Percentiles rank a stretch among this genome's conserved stretches.
phyloP scores from a whole-genome alignment of 2,329 filamentous ascomycete species.

The Triangularia setosa region DNA sequence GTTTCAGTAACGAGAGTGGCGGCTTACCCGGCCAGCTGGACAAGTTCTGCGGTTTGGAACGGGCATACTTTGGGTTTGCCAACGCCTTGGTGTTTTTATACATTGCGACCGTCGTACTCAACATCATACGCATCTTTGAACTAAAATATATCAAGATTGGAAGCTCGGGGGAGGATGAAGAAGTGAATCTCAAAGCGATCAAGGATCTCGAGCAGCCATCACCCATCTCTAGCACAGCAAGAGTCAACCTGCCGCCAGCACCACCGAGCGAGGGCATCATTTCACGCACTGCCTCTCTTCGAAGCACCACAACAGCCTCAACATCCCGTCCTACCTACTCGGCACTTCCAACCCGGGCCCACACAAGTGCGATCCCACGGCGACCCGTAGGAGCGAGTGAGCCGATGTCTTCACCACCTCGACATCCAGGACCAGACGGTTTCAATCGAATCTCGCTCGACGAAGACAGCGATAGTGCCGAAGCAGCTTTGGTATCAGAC shows the following conservation, averaged over 20 bases:
- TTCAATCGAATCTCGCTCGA: conserved; percentile 17
- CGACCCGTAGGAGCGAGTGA: conserved; percentile 15
- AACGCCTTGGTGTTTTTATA: conserved; percentile 29
- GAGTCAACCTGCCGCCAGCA: conserved; percentile 7
- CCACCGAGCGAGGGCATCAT: conserved; percentile 28
- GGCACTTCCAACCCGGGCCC: not conserved
- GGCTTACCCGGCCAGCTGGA: conserved; percentile 29
- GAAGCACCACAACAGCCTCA: conserved; percentile 23
- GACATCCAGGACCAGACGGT: not conserved
- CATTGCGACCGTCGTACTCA: conserved; percentile 21
- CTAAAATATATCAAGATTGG: conserved; percentile 28
- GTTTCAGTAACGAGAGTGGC: conserved; percentile 30
- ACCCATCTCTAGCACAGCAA: not conserved
- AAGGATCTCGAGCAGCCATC: conserved; percentile 8
- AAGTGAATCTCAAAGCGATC: conserved; percentile 25
- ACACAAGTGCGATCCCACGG: conserved; percentile 12
- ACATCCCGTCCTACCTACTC: conserved; percentile 11
- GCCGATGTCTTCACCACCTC: not conserved
- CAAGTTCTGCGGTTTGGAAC: conserved; percentile 31
- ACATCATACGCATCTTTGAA: conserved; percentile 29
- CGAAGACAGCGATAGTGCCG: conserved; percentile 16
- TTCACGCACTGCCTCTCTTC: conserved; percentile 26
- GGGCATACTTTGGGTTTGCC: conserved; percentile 32
- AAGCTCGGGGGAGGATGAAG: conserved; percentile 25
- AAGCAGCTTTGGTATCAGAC: conserved; percentile 20